Conservation (phyloP, 257 asterid genomes). For the Nemophila menziesii region DNA sequence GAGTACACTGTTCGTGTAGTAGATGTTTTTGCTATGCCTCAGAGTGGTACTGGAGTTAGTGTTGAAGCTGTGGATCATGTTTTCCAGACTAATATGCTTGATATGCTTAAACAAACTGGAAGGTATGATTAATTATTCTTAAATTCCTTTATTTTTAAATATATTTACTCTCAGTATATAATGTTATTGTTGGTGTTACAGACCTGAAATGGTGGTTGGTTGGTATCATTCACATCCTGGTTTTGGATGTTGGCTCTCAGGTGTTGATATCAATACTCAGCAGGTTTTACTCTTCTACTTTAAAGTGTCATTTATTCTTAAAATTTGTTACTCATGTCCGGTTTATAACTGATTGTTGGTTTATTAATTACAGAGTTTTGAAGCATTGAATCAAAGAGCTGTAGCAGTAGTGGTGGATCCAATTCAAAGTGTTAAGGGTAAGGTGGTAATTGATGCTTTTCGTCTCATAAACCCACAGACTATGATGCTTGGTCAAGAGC, state of each 20-base stretch:
- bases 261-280: conserved; percentile 92
- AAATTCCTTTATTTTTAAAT: no score
- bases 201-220: conserved; percentile 99
- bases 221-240: conserved; percentile 99
- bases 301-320: conserved; percentile 1
- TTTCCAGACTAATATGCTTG: conserved; percentile 95
- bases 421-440: conserved; percentile 94
- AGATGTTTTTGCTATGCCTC: conserved; percentile 99
- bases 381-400: conserved; percentile 93
- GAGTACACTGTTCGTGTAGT: conserved; percentile 94
- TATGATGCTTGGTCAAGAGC: conserved; percentile 99
- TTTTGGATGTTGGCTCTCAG: conserved; percentile 97
- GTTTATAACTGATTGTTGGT: no score
- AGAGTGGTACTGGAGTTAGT: conserved; percentile 98
- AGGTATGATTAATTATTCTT: conserved; percentile 24
- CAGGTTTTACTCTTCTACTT: conserved; percentile 36
- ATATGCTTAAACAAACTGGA: conserved; percentile 96
- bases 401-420: conserved; percentile 99
- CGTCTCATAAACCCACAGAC: conserved; percentile 94
- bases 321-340: conserved; percentile 1
- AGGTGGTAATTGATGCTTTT: conserved; percentile 94
- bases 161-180: not conserved
- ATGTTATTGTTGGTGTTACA: conserved; percentile 21
- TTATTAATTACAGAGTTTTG: conserved; percentile 94
- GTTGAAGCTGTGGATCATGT: conserved; percentile 98